Percentiles rank a stretch among this genome's conserved stretches.
phyloP scores from a whole-genome alignment of 2,329 filamentous ascomycete genomes.

The Fusarium sp. region DNA sequence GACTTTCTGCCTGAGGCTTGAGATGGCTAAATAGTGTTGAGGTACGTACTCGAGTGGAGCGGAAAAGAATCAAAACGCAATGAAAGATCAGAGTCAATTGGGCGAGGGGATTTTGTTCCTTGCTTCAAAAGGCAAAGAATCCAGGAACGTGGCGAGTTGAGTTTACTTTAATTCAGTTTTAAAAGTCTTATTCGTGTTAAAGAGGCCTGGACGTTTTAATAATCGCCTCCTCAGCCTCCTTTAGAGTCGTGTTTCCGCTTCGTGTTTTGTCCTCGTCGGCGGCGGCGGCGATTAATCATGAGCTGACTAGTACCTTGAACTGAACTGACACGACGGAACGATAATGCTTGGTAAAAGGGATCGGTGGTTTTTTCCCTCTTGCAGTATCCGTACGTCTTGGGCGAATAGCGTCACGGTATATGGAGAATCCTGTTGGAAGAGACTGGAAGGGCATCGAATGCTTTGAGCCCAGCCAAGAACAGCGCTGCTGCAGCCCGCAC shows the following conservation, averaged over 20 bases:
- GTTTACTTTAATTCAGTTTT: slow-evolving; percentile 22
- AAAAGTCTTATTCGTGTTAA: slow-evolving; percentile 13
- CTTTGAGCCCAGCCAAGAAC: slow-evolving; percentile 27
- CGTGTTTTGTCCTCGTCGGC: slow-evolving; percentile 4
- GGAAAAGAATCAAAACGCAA: slow-evolving; percentile 7
- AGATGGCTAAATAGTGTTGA: neutral
- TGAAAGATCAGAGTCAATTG: slow-evolving; percentile 14
- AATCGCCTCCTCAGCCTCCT: slow-evolving; percentile 38
- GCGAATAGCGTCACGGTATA: slow-evolving; percentile 35
- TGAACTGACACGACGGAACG: slow-evolving; percentile 35
- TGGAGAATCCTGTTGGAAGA: slow-evolving; percentile 31
- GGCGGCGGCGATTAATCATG: slow-evolving; percentile 41
- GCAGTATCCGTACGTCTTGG: neutral
- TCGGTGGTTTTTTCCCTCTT: slow-evolving; percentile 8
- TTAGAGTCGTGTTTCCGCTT: slow-evolving; percentile 21
- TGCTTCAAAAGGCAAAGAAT: slow-evolving; percentile 30
- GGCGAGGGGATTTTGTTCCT: slow-evolving; percentile 13
- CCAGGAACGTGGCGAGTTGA: slow-evolving; percentile 31
- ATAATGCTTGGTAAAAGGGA: slow-evolving; percentile 42
- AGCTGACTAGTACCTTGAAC: slow-evolving; percentile 41
- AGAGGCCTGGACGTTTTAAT: slow-evolving; percentile 6
- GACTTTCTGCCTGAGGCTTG: slow-evolving; percentile 30
- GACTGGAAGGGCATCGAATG: slow-evolving; percentile 44
- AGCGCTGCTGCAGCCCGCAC: slow-evolving; percentile 30
- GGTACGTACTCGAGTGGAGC: slow-evolving; percentile 30